These are phyloP conservation scores for Aspergillus baeticus DNA, from an alignment of 495 filamentous ascomycete species.

Conservation along the genomic window DNA sequence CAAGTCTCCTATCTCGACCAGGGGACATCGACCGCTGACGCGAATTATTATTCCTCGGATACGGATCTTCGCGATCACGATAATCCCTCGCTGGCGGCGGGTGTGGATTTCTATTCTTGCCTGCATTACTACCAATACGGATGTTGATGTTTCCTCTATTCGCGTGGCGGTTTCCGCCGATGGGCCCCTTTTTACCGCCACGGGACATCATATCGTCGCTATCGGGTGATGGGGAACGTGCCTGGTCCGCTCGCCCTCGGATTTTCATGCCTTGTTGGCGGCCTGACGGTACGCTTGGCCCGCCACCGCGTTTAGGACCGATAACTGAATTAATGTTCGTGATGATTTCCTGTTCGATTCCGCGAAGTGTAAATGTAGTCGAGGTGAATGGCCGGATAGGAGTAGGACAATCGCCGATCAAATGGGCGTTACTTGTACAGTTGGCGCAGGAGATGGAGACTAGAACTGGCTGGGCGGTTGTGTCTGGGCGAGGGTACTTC, in stretches of 20 bases:
- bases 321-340: slow-evolving; percentile 36
- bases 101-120: slow-evolving; percentile 19
- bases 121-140: slow-evolving; percentile 26
- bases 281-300: slow-evolving; percentile 3
- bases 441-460: slow-evolving; percentile 50
- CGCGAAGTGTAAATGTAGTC: slow-evolving; percentile 36
- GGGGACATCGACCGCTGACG: slow-evolving; percentile 31
- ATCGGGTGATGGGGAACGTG: slow-evolving; percentile 23
- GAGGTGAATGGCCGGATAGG: slow-evolving; percentile 20
- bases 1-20: slow-evolving; percentile 8
- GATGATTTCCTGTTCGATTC: slow-evolving; percentile 33
- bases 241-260: slow-evolving; percentile 24
- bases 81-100: slow-evolving; percentile 13
- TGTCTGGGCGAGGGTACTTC: slow-evolving; percentile 30
- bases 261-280: slow-evolving; percentile 26
- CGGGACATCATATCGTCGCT: slow-evolving; percentile 30
- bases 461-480: slow-evolving; percentile 23
- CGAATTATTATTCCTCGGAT: slow-evolving; percentile 16
- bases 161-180: slow-evolving; percentile 17
- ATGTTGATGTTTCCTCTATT: slow-evolving; percentile 33
- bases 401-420: slow-evolving; percentile 48
- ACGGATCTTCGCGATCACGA: slow-evolving; percentile 20
- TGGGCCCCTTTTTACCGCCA: slow-evolving; percentile 12
- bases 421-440: slow-evolving; percentile 44
- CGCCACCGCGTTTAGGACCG: slow-evolving; percentile 7